phyloP scores from a whole-genome alignment of 208 protist genomes.

The Leishmania tropica region DNA sequence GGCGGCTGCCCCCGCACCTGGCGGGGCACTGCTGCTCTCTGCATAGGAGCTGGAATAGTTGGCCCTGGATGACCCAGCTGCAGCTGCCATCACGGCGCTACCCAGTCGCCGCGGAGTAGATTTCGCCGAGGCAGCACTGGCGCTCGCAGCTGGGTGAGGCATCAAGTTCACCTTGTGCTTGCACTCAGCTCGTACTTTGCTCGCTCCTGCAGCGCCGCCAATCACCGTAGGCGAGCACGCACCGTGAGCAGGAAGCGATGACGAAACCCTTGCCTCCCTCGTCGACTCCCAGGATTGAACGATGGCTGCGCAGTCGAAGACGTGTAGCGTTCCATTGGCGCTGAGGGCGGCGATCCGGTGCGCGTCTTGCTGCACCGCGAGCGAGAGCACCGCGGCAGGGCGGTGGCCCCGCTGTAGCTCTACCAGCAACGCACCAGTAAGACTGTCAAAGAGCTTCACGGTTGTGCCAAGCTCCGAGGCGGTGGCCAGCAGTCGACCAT shows the following conservation, averaged over 20 bases:
- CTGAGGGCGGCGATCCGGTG: slow-evolving; percentile 52
- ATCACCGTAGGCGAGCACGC: neutral
- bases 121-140: neutral
- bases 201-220: neutral
- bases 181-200: slow-evolving; percentile 22
- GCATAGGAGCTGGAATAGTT: neutral
- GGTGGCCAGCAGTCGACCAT: slow-evolving; percentile 49
- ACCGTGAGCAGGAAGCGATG: neutral
- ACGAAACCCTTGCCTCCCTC: neutral
- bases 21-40: neutral
- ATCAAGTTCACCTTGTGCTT: slow-evolving; percentile 22
- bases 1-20: neutral
- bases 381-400: slow-evolving; percentile 42
- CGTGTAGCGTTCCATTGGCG: slow-evolving; percentile 58
- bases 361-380: slow-evolving; percentile 49
- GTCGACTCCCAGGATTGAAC: slow-evolving; percentile 26
- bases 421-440: slow-evolving; percentile 36
- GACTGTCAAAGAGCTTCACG: slow-evolving; percentile 64
- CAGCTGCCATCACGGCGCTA: neutral
- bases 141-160: neutral
- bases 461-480: slow-evolving; percentile 67
- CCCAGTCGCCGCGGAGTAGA: neutral
- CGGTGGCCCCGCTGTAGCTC: slow-evolving; percentile 49
- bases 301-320: slow-evolving; percentile 46
- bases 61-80: neutral